Evolutionary conservation across 2,329 filamentous ascomycete genomes (phyloP), one percentile per base, ranked within the genome.

Genomic region (Septoria linicola): DNA sequence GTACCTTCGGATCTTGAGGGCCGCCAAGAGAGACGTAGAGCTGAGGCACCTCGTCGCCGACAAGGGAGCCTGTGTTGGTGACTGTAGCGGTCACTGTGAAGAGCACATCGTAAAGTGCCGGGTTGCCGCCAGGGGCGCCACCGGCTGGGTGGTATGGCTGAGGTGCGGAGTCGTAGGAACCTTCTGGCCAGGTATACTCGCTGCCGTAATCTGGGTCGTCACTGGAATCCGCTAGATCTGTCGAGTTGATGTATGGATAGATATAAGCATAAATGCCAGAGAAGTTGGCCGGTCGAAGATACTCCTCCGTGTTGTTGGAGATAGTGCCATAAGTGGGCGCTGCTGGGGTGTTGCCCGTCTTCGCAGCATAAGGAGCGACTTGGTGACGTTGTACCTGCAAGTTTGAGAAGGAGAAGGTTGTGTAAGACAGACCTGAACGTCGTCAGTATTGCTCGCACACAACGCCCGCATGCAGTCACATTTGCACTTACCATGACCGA

Each of bases 1-100:
- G 46, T 35, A 80, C 72, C 50, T 74, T 74, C 7, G 82, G 77
- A 64, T 96, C 87, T 31, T 84, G 78, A 1, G 85, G 79, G 0
- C 89, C 90, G 42, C 91, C 92, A 2, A 95, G 86, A 23, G 80
- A 83, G 48, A 97, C 66, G 70, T 97, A 79, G 11, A 90, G 72
- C 75, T 93, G 88, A 0, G 84, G 78, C 1, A 93, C 78, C 65
- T 89, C 87, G 34, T 89, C 85, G 21, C 87, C 86, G 1, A 70
- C 75, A 0, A 82, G 59, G 0, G 69, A 63, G 27, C 88, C 88
- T 2, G 80, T 88, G 76, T 95, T 93, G 59, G 77, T 84, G 56
- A 93, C 78, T 13, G 79, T 82, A 0, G 82, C 84, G 0, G 80
- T 80, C 14, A 88, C 80, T 8, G 76, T 82, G 75, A 85, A 89